These are phyloP conservation scores for Phlebiopsis flavidoalba DNA, from an alignment of 768 basidiomycete genomes.

Conservation along the genomic window DNA sequence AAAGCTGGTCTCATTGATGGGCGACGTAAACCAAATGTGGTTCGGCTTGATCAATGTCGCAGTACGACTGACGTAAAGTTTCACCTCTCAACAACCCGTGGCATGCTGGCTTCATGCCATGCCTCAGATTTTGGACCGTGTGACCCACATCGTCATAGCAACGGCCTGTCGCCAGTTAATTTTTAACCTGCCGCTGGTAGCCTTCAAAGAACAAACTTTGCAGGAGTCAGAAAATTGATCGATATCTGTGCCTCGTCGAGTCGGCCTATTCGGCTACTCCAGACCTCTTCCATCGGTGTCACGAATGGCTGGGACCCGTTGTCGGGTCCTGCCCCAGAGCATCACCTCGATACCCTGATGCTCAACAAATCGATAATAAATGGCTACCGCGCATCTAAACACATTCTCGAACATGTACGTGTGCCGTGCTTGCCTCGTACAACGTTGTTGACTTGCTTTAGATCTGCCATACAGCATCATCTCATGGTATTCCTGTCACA, in stretches of 20 bases:
- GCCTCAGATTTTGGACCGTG: background rate
- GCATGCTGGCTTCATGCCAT: background rate
- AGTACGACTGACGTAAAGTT: constrained; percentile 3
- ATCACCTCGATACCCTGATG: background rate
- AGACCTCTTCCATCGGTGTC: constrained; percentile 4
- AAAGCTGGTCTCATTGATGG: constrained; percentile 1
- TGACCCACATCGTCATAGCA: constrained; percentile 6
- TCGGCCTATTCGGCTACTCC: background rate
- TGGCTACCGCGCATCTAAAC: constrained; percentile 8
- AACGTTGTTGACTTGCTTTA: background rate
- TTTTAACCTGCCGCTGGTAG: background rate
- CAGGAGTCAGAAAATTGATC: background rate
- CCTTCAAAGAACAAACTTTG: constrained; percentile 1
- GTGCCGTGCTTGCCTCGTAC: background rate
- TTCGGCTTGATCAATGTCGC: constrained; percentile 1
- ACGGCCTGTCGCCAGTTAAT: constrained; percentile 6
- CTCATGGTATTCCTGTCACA: constrained; percentile 3
- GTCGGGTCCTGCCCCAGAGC: background rate
- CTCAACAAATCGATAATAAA: background rate
- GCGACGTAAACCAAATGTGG: background rate
- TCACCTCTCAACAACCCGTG: background rate
- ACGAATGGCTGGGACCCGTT: background rate
- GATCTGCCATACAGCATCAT: background rate
- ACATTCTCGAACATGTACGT: constrained; percentile 2
- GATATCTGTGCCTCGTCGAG: background rate